Evolutionary conservation across 345 rosid species (phyloP).

Genomic region (Cardamine chenopodiifolia): DNA sequence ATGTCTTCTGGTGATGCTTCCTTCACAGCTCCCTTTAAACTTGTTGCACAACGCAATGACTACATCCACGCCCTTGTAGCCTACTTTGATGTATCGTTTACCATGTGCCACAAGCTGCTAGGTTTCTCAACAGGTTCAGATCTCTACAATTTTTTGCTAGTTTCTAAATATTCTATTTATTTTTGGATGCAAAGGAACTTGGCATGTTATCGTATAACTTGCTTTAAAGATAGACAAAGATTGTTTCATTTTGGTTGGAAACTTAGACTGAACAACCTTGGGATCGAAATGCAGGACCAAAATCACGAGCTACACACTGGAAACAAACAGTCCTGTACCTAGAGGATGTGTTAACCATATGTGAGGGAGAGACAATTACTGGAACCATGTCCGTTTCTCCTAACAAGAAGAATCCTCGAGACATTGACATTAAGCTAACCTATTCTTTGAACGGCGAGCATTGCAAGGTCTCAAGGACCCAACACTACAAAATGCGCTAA

Average conservation of each 20-base stretch:
- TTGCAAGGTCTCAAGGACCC: constrained; percentile 60
- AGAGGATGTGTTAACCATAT: constrained; percentile 89
- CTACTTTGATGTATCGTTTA: constrained; percentile 96
- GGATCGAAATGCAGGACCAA: constrained; percentile 55
- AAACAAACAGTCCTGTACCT: constrained; percentile 93
- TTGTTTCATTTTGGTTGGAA: background rate
- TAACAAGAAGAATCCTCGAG: constrained; percentile 93
- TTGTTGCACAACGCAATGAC: constrained; percentile 93
- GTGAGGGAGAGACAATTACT: constrained; percentile 80
- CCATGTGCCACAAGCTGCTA: constrained; percentile 86
- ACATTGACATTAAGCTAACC: constrained; percentile 74
- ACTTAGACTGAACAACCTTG: background rate
- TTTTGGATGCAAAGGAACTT: background rate
- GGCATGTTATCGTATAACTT: background rate
- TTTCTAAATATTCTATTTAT: background rate
- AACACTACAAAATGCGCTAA: constrained; percentile 80
- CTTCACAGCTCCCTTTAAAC: constrained; percentile 92
- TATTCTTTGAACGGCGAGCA: constrained; percentile 75
- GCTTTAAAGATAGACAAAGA: background rate
- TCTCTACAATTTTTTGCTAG: constrained; percentile 4
- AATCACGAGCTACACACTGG: constrained; percentile 89
- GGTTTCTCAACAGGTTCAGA: constrained; percentile 94
- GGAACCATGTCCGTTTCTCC: constrained; percentile 92
- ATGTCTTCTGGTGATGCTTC: constrained; percentile 96
- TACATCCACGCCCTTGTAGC: constrained; percentile 98